phyloP scores from a whole-genome alignment of 257 asterid genomes.

The Cinchona pubescens region DNA sequence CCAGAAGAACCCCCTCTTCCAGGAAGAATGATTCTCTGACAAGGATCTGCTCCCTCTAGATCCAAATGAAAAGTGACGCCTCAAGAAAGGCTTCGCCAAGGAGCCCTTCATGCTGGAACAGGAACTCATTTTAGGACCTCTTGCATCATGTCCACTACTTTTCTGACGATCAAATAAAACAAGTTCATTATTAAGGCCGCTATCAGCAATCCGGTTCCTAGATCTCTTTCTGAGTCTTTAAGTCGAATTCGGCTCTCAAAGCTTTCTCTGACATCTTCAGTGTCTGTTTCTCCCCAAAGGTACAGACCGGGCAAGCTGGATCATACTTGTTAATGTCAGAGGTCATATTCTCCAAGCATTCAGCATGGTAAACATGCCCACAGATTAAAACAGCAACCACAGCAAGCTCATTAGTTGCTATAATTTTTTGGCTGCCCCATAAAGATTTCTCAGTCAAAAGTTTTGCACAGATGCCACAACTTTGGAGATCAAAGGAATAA shows the following conservation, averaged over 20 bases:
- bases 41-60: conserved; percentile 46
- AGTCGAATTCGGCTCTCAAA: conserved; percentile 71
- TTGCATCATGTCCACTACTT: conserved; percentile 46
- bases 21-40: conserved; percentile 46
- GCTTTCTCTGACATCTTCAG: conserved; percentile 82
- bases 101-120: conserved; percentile 70
- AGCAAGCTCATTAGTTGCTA: conserved; percentile 64
- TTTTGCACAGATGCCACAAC: conserved; percentile 82
- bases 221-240: conserved; percentile 56
- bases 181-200: conserved; percentile 45
- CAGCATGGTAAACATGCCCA: conserved; percentile 91
- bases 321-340: conserved; percentile 75
- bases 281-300: conserved; percentile 77
- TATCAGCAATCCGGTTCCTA: conserved; percentile 59
- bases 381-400: conserved; percentile 85
- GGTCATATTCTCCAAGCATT: conserved; percentile 92
- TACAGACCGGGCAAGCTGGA: conserved; percentile 88
- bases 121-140: conserved; percentile 56
- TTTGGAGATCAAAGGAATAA: conserved; percentile 55
- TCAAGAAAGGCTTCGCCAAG: conserved; percentile 58
- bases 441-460: conserved; percentile 65
- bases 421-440: conserved; percentile 61
- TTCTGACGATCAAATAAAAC: conserved; percentile 46
- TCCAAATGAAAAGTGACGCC: conserved; percentile 80
- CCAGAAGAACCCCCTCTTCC: conserved; percentile 65